These are phyloP conservation scores for Podaxis mareebaensis DNA, from an alignment of 768 basidiomycete genomes.

Conservation along the genomic window DNA sequence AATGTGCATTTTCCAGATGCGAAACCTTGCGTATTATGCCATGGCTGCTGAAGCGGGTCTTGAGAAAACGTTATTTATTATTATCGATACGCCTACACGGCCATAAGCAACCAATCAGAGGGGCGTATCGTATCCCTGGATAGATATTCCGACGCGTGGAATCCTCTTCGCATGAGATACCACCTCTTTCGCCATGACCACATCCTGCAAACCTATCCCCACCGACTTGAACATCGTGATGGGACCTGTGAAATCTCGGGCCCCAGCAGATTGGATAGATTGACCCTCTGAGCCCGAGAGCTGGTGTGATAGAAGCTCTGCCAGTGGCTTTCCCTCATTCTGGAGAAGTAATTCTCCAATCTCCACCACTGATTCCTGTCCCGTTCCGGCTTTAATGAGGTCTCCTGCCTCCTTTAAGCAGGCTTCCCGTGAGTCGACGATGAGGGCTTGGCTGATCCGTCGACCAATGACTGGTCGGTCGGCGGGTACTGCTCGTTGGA, in stretches of 20 bases:
- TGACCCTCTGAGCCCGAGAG: not conserved
- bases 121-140: conserved; percentile 41
- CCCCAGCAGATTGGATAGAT: conserved; percentile 13
- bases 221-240: conserved; percentile 89
- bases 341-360: conserved; percentile 61
- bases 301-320: not conserved
- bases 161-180: conserved; percentile 58
- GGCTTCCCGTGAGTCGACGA: conserved; percentile 76
- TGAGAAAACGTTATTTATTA: not conserved
- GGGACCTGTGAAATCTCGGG: conserved; percentile 33
- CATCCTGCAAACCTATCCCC: conserved; percentile 86
- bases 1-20: not conserved
- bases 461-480: not conserved
- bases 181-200: conserved; percentile 73
- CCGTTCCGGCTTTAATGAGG: conserved; percentile 56
- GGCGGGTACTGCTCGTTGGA: conserved; percentile 48
- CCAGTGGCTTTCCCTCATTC: conserved; percentile 17
- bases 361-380: conserved; percentile 50
- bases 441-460: conserved; percentile 32
- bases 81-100: not conserved
- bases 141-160: conserved; percentile 45
- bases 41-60: not conserved
- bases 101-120: not conserved
- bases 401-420: conserved; percentile 84
- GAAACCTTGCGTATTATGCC: too few relatives aligned